Conservation (phyloP, 2,329 filamentous ascomycete species). For the Mariannaea elegans region DNA sequence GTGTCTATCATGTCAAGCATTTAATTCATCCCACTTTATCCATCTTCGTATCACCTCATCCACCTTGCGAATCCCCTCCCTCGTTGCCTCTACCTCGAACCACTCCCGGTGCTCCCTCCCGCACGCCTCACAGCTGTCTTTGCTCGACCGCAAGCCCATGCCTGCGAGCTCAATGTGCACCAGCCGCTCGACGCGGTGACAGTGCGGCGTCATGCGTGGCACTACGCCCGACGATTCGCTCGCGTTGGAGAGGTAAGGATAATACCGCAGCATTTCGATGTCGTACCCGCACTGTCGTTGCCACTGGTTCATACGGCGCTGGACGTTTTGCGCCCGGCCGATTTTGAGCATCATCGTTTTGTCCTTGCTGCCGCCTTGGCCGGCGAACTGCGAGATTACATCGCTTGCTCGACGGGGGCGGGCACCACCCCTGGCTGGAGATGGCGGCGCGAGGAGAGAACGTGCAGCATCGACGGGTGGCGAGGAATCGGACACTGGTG, state of each 20-base stretch:
- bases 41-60: constrained; percentile 80
- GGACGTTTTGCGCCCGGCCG: constrained; percentile 80
- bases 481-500: constrained; percentile 65
- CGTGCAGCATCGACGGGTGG: constrained; percentile 67
- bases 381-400: constrained; percentile 61
- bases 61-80: constrained; percentile 73
- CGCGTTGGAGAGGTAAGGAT: constrained; percentile 76
- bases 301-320: constrained; percentile 92
- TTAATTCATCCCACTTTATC: constrained; percentile 82
- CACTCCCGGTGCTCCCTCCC: constrained; percentile 90
- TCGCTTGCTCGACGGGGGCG: constrained; percentile 62
- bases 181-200: constrained; percentile 86
- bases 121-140: constrained; percentile 75
- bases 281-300: constrained; percentile 90
- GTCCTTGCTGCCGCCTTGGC: constrained; percentile 33
- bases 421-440: constrained; percentile 44
- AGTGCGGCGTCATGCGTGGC: constrained; percentile 81
- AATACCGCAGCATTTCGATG: constrained; percentile 87
- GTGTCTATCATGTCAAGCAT: constrained; percentile 16
- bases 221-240: constrained; percentile 39
- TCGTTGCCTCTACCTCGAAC: constrained; percentile 87
- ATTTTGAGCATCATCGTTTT: constrained; percentile 76
- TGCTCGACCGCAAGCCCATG: constrained; percentile 63
- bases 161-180: constrained; percentile 88
- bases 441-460: constrained; percentile 64